A percentile compares a stretch with the other conserved stretches of the same genome.
Evolutionary conservation across 306 rosid genomes (phyloP).

Genomic region (Arachis hypogaea): DNA sequence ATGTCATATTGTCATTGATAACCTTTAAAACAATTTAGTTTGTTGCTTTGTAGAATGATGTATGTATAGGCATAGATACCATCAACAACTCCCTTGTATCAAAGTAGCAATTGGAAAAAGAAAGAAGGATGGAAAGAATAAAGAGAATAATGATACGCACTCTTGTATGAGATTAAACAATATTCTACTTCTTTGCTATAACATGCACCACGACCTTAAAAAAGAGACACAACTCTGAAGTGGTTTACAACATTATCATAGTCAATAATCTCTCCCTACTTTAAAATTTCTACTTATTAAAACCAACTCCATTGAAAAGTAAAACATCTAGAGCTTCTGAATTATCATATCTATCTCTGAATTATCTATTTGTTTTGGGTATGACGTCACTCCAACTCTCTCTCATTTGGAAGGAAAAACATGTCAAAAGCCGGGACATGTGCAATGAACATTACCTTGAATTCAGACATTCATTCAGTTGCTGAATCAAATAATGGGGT

Average conservation of each 20-base stretch:
- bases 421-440: slow-evolving; percentile 19
- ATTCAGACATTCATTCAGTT: slow-evolving; percentile 9
- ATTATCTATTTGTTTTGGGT: slow-evolving; percentile 1
- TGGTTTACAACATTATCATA: slow-evolving; percentile 7
- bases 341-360: not conserved
- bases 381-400: slow-evolving; percentile 3
- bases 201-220: not conserved
- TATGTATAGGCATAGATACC: not conserved
- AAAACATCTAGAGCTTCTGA: slow-evolving; percentile 12
- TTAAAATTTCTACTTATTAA: slow-evolving; percentile 8
- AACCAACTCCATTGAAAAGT: not conserved
- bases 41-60: not conserved
- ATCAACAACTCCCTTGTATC: not conserved
- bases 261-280: slow-evolving; percentile 29
- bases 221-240: not conserved
- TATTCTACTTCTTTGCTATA: not conserved
- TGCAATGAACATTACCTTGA: slow-evolving; percentile 13
- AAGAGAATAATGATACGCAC: not conserved
- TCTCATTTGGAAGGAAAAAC: slow-evolving; percentile 33
- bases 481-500: slow-evolving; percentile 19
- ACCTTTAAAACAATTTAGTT: too few relatives aligned
- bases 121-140: not conserved
- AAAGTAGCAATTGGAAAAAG: not conserved
- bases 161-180: not conserved
- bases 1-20: too few relatives aligned